Percentiles rank a stretch among this genome's conserved stretches.
phyloP scores from a whole-genome alignment of 257 asterid species.

The Leonotis leonurus region DNA sequence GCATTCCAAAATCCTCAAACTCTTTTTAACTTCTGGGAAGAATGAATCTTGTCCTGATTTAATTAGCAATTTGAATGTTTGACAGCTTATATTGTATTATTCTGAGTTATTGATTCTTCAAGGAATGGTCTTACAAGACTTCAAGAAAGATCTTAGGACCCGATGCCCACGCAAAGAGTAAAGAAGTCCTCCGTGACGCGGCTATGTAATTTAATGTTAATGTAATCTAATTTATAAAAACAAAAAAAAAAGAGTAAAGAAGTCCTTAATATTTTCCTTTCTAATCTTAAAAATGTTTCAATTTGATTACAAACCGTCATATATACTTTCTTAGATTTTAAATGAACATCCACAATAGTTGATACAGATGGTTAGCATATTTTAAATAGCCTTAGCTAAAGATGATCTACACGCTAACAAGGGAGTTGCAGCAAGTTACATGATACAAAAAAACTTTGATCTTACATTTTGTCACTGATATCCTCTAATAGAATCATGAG shows the following conservation, averaged over 20 bases:
- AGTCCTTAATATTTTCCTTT: background rate
- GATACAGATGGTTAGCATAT: background rate
- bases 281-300: background rate
- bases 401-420: background rate
- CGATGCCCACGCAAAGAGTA: too few species aligned
- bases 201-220: too few species aligned
- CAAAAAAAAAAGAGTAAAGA: too few species aligned
- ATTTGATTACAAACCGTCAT: background rate
- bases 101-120: background rate
- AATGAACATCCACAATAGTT: background rate
- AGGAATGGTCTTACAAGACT: background rate
- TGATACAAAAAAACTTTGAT: background rate
- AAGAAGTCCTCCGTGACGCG: too few species aligned
- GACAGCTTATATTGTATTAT: too few species aligned
- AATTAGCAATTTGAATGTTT: background rate
- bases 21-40: background rate
- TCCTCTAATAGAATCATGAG: constrained; percentile 89
- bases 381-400: background rate
- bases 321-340: background rate
- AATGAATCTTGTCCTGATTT: background rate
- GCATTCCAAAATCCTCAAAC: background rate
- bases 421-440: background rate
- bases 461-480: constrained; percentile 87
- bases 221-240: too few species aligned
- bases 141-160: background rate